Evolutionary conservation across 352 stramenopile species (phyloP).

Genomic region (Phytophthora multivora): DNA sequence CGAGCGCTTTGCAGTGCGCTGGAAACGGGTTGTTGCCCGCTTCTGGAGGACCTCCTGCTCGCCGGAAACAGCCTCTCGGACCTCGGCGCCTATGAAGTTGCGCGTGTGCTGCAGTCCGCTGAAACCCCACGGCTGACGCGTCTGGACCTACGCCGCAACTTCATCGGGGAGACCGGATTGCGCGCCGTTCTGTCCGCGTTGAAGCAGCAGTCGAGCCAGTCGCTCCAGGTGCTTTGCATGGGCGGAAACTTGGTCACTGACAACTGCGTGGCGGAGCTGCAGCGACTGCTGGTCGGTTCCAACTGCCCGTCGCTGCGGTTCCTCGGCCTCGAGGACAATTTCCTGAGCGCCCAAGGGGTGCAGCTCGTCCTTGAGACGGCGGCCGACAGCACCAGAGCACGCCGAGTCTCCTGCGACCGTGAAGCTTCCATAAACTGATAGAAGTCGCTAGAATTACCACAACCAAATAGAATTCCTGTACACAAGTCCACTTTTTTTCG

Average conservation of each 20-base stretch:
- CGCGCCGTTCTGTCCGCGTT: slow-evolving; percentile 46
- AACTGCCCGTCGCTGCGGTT: slow-evolving; percentile 62
- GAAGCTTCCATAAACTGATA: slow-evolving; percentile 20
- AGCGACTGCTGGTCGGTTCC: slow-evolving; percentile 39
- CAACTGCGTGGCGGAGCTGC: slow-evolving; percentile 64
- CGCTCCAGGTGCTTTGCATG: slow-evolving; percentile 75
- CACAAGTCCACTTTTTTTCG: not conserved
- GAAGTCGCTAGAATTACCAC: slow-evolving; percentile 14
- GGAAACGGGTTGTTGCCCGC: slow-evolving; percentile 47
- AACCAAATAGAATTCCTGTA: slow-evolving; percentile 28
- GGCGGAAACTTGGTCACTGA: slow-evolving; percentile 85
- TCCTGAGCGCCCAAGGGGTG: slow-evolving; percentile 65
- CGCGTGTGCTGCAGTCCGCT: slow-evolving; percentile 41
- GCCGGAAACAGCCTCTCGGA: slow-evolving; percentile 74
- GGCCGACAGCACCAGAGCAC: slow-evolving; percentile 41
- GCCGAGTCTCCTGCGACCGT: slow-evolving; percentile 56
- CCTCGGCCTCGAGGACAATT: slow-evolving; percentile 84
- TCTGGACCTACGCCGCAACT: slow-evolving; percentile 73
- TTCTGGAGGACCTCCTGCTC: slow-evolving; percentile 60
- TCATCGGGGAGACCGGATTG: slow-evolving; percentile 69
- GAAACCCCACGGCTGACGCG: slow-evolving; percentile 44
- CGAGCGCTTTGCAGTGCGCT: slow-evolving; percentile 49
- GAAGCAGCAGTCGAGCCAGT: slow-evolving; percentile 17
- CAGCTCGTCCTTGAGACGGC: slow-evolving; percentile 68
- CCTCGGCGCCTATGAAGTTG: slow-evolving; percentile 52